Evolutionary conservation across 495 filamentous ascomycete genomes (phyloP), one percentile per base, ranked within the genome.

Genomic region (Chaetomium cochliodes): DNA sequence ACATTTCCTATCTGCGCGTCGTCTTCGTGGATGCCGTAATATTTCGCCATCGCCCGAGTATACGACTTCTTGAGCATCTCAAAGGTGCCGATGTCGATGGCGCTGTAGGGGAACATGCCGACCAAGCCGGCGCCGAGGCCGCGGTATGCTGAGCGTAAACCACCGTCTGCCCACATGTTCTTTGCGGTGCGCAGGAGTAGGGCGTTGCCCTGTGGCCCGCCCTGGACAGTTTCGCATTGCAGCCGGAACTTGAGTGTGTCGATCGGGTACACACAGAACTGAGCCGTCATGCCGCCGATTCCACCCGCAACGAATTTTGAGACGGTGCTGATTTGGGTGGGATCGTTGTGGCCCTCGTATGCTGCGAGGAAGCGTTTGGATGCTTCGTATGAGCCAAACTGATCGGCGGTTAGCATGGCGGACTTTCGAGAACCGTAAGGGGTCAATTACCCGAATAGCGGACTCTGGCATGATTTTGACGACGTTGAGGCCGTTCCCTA

Each of bases 401-500:
- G 61, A 28, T 28, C 9, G 15, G 49, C 18, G 6, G 47, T 76
- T 66, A 73, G 73, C 67, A 65, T 51, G 50, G 47, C 26, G 15
- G 12, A 16, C 11, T 52, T 16, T 15, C 13, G 28, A 20, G 30
- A 23, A 6, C 18, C 4, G 6, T 7, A 7, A 22, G 57, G 67
- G 6, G 47, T 33, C 61, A 62, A 65, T 55, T 76, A 82, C 79
- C 67, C 78, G 94, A 69, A 98, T 96, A 41, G 94, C 94, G 7
- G 93, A 97, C 76, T 98, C 94, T 8, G 94, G 94, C 88, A 98
- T 93, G 55, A 98, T 92, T 77, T 98, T 98, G 67, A 97, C 71
- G 12, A 98, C 93, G 71, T 98, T 98, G 63, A 98, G 82, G 9
- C 94, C 94, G 72, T 98, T 98, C 33, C 94, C 94, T 97, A 41